Evolutionary conservation across 805 yeast species (phyloP), one percentile per base, ranked within the genome.

Genomic region (Nakazawaea populi): DNA sequence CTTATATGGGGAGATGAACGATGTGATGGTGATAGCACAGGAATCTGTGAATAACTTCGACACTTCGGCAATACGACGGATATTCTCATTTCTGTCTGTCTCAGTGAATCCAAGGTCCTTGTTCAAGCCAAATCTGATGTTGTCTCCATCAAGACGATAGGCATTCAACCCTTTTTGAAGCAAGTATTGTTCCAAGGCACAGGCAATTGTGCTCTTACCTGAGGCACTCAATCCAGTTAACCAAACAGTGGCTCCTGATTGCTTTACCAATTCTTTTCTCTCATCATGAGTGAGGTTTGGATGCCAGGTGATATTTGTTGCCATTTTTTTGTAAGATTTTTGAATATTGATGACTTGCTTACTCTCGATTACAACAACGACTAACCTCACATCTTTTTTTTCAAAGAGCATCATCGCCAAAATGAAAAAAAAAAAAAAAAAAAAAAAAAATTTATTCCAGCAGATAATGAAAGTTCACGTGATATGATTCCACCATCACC

Each of bases 291-390:
- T 83, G 60, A 92, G 73, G 63, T 94, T 92, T 59, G 81, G 82
- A 72, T 92, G 97, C 97, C 98, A 92, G 57, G 97, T 90, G 68
- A 92, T 89, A 66, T 92, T 92, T 41, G 96, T 85, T 57, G 97
- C 94, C 97, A 92, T 92, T 58, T 54, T 30, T 30, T 18, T 18
- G 24, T 18, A 18, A 18, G 24, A 18, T 18, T 18, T 18, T 18
- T 2, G 3, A 3, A 18, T 18, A 18, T 18, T 18, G 24, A 18
- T 18, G 24, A 18, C 24, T 18, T 18, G 24, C 24, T 18, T 18
- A 18, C 24, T 18, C 24, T 18, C 3, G 24, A 18, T 18, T 18
- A 18, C 24, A 18, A 18, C 3, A 18, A 18, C 24, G 3, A 18
- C 24, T 18, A 18, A 18, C 24, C 24, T 18, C 3, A 18, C 24